Evolutionary conservation across 2,329 filamentous ascomycete species (phyloP).

Genomic region (Pseudogymnoascus sp.): DNA sequence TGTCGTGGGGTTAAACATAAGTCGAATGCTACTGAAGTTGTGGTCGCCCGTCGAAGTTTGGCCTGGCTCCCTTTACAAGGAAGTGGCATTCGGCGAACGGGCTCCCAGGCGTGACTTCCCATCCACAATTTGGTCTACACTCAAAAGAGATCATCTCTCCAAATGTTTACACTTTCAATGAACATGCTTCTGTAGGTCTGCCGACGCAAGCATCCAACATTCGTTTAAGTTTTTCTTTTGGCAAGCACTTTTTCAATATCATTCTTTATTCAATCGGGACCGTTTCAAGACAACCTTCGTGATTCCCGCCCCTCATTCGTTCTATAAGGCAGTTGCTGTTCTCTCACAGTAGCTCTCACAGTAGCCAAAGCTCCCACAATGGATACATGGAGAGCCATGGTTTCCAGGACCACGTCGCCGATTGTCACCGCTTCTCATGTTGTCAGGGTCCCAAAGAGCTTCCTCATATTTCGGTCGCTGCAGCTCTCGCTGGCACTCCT

Average conservation of each 20-base stretch:
- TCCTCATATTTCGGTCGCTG: background rate
- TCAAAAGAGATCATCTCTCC: background rate
- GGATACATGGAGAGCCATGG: background rate
- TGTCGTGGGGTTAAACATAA: background rate
- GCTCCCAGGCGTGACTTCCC: background rate
- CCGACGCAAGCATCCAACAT: background rate
- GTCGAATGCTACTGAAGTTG: background rate
- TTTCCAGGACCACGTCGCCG: background rate
- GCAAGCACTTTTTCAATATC: background rate
- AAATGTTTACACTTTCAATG: background rate
- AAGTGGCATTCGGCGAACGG: background rate
- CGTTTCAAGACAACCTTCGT: background rate
- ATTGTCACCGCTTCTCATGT: background rate
- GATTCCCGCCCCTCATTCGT: background rate
- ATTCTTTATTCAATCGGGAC: background rate
- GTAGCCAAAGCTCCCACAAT: background rate
- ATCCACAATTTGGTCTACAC: background rate
- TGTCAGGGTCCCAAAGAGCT: background rate
- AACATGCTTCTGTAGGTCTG: background rate
- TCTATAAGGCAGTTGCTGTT: background rate
- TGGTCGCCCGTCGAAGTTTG: background rate
- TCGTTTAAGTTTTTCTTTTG: constrained; percentile 1
- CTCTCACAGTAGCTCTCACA: background rate
- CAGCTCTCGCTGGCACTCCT: background rate
- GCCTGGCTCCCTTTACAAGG: background rate